phyloP scores from a whole-genome alignment of 352 stramenopile genomes.

The Phytophthora lateralis region DNA sequence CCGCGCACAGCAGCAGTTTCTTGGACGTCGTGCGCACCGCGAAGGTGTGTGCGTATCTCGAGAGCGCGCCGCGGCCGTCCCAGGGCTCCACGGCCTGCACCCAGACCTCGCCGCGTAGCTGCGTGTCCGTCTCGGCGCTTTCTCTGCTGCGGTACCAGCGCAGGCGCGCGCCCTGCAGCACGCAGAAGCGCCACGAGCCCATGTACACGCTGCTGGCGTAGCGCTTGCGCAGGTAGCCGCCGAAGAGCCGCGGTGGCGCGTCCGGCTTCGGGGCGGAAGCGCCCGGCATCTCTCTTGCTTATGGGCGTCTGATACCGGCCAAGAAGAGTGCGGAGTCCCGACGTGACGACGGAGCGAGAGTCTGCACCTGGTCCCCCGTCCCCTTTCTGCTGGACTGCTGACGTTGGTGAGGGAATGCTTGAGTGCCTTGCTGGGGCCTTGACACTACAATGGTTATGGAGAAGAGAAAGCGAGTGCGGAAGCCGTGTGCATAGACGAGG shows the following conservation, averaged over 20 bases:
- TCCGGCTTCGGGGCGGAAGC: background rate
- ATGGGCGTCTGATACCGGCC: background rate
- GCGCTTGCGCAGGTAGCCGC: slow-evolving; percentile 70
- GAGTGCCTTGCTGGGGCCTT: background rate
- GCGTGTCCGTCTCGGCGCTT: slow-evolving; percentile 46
- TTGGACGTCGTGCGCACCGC: slow-evolving; percentile 63
- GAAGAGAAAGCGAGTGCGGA: background rate
- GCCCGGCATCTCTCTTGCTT: too few species aligned
- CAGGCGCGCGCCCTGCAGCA: slow-evolving; percentile 62
- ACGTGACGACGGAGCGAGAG: background rate
- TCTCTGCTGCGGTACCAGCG: slow-evolving; percentile 74
- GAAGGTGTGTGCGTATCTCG: slow-evolving; percentile 63
- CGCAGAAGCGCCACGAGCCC: slow-evolving; percentile 77
- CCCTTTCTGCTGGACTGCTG: too few species aligned
- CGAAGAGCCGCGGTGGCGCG: slow-evolving; percentile 29
- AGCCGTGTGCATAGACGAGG: background rate
- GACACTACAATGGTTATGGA: background rate
- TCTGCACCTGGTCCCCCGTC: too few species aligned
- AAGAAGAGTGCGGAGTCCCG: background rate
- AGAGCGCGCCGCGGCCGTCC: slow-evolving; percentile 60
- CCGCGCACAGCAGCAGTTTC: slow-evolving; percentile 64
- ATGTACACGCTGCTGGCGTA: slow-evolving; percentile 77
- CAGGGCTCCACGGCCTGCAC: slow-evolving; percentile 64
- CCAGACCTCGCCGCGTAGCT: slow-evolving; percentile 66
- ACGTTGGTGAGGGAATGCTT: too few species aligned